phyloP scores from a whole-genome alignment of 2,329 filamentous ascomycete genomes.

The Fusarium sp. region DNA sequence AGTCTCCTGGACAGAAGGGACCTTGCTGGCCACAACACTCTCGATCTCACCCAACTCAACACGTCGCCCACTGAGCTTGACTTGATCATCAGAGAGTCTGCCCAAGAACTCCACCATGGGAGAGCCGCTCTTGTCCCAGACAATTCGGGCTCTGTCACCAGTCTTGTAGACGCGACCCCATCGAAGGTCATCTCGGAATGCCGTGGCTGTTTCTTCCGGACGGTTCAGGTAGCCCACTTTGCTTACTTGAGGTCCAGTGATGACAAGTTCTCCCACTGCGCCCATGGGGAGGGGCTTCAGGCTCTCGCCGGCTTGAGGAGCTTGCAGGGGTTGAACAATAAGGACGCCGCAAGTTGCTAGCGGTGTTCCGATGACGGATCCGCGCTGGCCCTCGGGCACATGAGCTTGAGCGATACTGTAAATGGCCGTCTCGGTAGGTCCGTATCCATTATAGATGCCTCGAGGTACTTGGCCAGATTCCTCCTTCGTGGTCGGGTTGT shows the following conservation, averaged over 20 bases:
- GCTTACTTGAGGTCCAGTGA: constrained; percentile 14
- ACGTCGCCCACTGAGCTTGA: constrained; percentile 23
- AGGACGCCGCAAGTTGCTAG: neutral
- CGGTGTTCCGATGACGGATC: constrained; percentile 4
- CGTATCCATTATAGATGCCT: constrained; percentile 25
- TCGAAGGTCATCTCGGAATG: neutral
- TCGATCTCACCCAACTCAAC: constrained; percentile 25
- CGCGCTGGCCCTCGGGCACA: neutral
- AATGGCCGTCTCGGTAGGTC: constrained; percentile 7
- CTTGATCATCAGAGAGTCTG: constrained; percentile 19
- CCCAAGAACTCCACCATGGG: constrained; percentile 9
- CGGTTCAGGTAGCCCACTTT: constrained; percentile 16
- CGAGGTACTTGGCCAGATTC: neutral
- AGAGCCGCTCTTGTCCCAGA: neutral
- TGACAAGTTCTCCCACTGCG: constrained; percentile 4
- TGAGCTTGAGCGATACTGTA: constrained; percentile 18
- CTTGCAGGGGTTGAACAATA: neutral
- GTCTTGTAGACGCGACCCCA: constrained; percentile 11
- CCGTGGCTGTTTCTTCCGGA: neutral
- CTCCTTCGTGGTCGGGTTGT: neutral
- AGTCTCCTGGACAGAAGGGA: neutral
- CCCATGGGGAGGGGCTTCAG: constrained; percentile 7
- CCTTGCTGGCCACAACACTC: constrained; percentile 4
- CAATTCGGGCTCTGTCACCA: constrained; percentile 8
- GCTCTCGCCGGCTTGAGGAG: neutral